These are phyloP conservation scores for Brettanomyces nanus DNA, from an alignment of 805 yeast species.

Conservation along the genomic window DNA sequence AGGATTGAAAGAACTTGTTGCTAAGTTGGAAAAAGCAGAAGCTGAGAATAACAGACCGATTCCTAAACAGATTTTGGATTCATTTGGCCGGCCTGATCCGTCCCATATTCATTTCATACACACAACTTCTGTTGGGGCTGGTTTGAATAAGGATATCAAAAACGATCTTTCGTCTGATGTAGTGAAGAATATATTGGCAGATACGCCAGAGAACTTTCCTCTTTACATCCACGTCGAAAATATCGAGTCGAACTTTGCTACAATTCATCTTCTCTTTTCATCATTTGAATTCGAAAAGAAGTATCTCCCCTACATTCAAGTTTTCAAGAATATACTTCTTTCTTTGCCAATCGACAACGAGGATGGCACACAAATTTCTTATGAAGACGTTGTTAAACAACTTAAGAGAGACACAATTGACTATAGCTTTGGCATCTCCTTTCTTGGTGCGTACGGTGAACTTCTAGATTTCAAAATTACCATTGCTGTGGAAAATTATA, in stretches of 20 bases:
- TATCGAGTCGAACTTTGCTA: slow-evolving; percentile 70
- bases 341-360: slow-evolving; percentile 62
- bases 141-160: slow-evolving; percentile 31
- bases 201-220: slow-evolving; percentile 44
- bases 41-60: slow-evolving; percentile 64
- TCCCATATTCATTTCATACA: slow-evolving; percentile 62
- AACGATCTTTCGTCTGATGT: slow-evolving; percentile 20
- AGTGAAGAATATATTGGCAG: slow-evolving; percentile 14
- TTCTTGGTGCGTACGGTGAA: slow-evolving; percentile 58
- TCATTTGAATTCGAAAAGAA: slow-evolving; percentile 42
- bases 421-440: slow-evolving; percentile 46
- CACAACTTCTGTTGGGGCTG: slow-evolving; percentile 57
- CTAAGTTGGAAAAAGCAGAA: slow-evolving; percentile 53
- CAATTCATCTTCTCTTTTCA: slow-evolving; percentile 53
- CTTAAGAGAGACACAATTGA: slow-evolving; percentile 69
- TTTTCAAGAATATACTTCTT: slow-evolving; percentile 54
- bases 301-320: slow-evolving; percentile 55
- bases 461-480: slow-evolving; percentile 52
- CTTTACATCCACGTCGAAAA: slow-evolving; percentile 72
- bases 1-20: slow-evolving; percentile 47
- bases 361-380: slow-evolving; percentile 51
- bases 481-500: slow-evolving; percentile 54
- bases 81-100: slow-evolving; percentile 70
- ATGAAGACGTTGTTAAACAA: slow-evolving; percentile 67
- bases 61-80: slow-evolving; percentile 55